phyloP scores from a whole-genome alignment of 129 eudicot genomes.

The Lactuca saligna region DNA sequence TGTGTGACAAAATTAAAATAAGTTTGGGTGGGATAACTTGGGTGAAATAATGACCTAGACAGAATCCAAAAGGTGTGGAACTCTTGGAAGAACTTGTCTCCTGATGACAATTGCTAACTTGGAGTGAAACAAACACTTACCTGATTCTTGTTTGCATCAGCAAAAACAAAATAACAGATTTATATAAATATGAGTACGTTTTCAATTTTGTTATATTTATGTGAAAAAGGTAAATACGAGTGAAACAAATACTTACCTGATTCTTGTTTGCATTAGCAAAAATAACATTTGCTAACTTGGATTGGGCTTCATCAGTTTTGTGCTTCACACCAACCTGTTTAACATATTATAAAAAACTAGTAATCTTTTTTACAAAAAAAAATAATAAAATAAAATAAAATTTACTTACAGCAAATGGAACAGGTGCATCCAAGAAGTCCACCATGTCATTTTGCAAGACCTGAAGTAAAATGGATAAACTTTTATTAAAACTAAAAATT shows the following conservation, averaged over 20 bases:
- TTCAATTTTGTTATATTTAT: neutral
- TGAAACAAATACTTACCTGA: slow-evolving; percentile 47
- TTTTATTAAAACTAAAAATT: neutral
- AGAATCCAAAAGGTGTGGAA: too few species aligned
- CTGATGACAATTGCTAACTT: too few species aligned
- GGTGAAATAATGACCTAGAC: too few species aligned
- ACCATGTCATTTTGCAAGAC: slow-evolving; percentile 95
- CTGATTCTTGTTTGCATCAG: too few species aligned
- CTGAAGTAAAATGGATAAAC: slow-evolving; percentile 41
- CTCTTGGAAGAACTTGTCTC: too few species aligned
- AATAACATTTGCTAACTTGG: slow-evolving; percentile 73
- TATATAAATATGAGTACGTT: too few species aligned
- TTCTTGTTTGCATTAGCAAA: slow-evolving; percentile 83
- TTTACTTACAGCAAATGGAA: slow-evolving; percentile 88
- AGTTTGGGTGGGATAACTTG: too few species aligned
- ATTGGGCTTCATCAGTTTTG: slow-evolving; percentile 77
- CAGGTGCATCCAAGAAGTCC: slow-evolving; percentile 99
- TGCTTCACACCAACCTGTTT: slow-evolving; percentile 90
- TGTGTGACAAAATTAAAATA: too few species aligned
- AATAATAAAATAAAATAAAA: neutral
- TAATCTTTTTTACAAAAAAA: neutral
- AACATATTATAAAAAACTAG: slow-evolving; percentile 15
- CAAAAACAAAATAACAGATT: slow-evolving; percentile 23
- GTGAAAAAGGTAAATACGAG: too few species aligned
- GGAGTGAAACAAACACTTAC: too few species aligned